phyloP scores from a whole-genome alignment of 352 stramenopile genomes.

The Globisporangium mamillatum region DNA sequence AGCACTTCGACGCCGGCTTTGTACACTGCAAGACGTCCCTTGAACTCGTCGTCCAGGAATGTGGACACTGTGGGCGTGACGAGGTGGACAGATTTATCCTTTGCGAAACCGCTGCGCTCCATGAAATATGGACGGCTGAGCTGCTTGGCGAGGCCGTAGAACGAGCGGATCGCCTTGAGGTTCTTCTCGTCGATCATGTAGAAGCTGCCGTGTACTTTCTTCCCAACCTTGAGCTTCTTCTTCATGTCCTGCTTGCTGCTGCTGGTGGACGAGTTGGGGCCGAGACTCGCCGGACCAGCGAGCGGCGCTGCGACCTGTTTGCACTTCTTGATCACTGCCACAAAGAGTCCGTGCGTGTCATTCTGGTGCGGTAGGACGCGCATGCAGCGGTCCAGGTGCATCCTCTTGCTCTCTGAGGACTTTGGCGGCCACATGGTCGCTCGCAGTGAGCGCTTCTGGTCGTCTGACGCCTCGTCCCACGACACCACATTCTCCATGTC shows the following conservation, averaged over 20 bases:
- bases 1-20: slow-evolving; percentile 60
- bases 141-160: slow-evolving; percentile 41
- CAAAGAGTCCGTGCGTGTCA: slow-evolving; percentile 97
- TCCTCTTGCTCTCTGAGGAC: slow-evolving; percentile 35
- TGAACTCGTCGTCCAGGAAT: slow-evolving; percentile 34
- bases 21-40: slow-evolving; percentile 55
- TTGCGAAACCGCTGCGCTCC: slow-evolving; percentile 63
- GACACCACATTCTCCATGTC: slow-evolving; percentile 39
- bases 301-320: slow-evolving; percentile 22
- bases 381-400: slow-evolving; percentile 91
- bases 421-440: slow-evolving; percentile 85
- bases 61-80: slow-evolving; percentile 53
- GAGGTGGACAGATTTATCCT: slow-evolving; percentile 64
- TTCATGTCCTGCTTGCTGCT: slow-evolving; percentile 32
- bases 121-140: slow-evolving; percentile 35
- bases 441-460: slow-evolving; percentile 52
- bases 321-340: slow-evolving; percentile 92
- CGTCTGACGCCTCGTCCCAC: slow-evolving; percentile 51
- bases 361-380: slow-evolving; percentile 97
- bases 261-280: not conserved
- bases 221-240: slow-evolving; percentile 48
- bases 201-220: slow-evolving; percentile 66
- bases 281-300: slow-evolving; percentile 28
- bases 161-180: slow-evolving; percentile 31
- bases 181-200: slow-evolving; percentile 39